Percentiles rank a stretch among this genome's conserved stretches.
Conservation (phyloP, 2,329 filamentous ascomycete species). For the Colletotrichum graminicola region DNA sequence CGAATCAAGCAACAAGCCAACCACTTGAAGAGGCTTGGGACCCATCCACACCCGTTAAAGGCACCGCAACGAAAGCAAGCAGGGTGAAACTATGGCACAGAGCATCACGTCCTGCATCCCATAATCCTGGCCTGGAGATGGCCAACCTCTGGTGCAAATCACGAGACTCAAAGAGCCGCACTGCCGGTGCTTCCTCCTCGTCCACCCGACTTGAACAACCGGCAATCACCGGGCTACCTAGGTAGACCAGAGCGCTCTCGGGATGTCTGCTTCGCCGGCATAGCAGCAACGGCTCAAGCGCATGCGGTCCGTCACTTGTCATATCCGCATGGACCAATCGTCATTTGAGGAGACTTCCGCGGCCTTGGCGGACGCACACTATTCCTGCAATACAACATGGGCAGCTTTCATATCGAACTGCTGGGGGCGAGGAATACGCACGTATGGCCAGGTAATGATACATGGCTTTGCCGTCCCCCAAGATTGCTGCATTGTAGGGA, state of each 20-base stretch:
- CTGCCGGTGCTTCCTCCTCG: neutral
- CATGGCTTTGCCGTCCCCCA: neutral
- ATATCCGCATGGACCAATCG: slow-evolving; percentile 13
- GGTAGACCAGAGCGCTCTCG: neutral
- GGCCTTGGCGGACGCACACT: slow-evolving; percentile 29
- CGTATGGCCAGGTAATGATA: slow-evolving; percentile 21
- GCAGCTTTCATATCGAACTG: neutral
- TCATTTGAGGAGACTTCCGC: slow-evolving; percentile 34
- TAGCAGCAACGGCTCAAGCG: slow-evolving; percentile 15
- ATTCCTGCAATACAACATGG: slow-evolving; percentile 22
- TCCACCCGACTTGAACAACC: neutral
- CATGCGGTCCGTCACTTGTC: slow-evolving; percentile 25
- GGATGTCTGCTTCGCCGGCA: slow-evolving; percentile 5
- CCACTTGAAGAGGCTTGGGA: slow-evolving; percentile 1
- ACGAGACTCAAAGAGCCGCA: slow-evolving; percentile 8
- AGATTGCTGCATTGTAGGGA: slow-evolving; percentile 8
- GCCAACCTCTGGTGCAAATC: neutral
- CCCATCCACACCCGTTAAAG: slow-evolving; percentile 17
- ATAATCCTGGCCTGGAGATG: neutral
- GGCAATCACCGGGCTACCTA: neutral
- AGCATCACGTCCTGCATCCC: slow-evolving; percentile 8
- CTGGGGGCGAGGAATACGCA: slow-evolving; percentile 13
- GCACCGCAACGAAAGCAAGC: slow-evolving; percentile 26
- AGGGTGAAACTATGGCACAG: slow-evolving; percentile 14
- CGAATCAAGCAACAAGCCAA: neutral